phyloP scores from a whole-genome alignment of 2,329 filamentous ascomycete genomes.

The Fusarium burgessii region DNA sequence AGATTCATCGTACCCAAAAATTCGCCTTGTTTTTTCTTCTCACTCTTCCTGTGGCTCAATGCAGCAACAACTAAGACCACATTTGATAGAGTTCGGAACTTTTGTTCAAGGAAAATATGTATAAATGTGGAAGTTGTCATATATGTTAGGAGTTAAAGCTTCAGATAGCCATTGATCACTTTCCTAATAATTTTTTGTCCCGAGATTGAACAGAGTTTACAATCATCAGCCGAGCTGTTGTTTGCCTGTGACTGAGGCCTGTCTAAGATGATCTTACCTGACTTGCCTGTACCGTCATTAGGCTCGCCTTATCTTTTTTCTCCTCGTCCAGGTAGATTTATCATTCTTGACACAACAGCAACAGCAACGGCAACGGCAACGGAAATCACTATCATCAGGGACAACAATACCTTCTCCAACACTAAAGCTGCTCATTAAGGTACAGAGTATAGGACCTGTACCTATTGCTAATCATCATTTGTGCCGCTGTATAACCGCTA shows the following conservation, averaged over 20 bases:
- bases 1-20: constrained; percentile 3
- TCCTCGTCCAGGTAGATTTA: not conserved
- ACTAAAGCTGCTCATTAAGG: not conserved
- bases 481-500: constrained; percentile 15
- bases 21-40: not conserved
- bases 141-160: not conserved
- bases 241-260: constrained; percentile 2
- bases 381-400: not conserved
- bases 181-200: not conserved
- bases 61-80: not conserved
- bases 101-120: not conserved
- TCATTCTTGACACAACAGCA: not conserved
- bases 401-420: not conserved
- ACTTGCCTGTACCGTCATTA: not conserved
- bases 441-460: not conserved
- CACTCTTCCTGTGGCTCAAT: not conserved
- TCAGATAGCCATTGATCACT: not conserved
- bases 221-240: constrained; percentile 8
- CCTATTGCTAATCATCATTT: constrained; percentile 4
- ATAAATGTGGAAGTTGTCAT: not conserved
- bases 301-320: constrained; percentile 2
- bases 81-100: not conserved
- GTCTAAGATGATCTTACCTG: constrained; percentile 11
- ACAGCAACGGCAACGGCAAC: not conserved
- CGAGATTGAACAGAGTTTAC: constrained; percentile 11